Base-by-base conservation (phyloP, 1,284 basidiomycete genomes). In the Tremellales sp. region DNA sequence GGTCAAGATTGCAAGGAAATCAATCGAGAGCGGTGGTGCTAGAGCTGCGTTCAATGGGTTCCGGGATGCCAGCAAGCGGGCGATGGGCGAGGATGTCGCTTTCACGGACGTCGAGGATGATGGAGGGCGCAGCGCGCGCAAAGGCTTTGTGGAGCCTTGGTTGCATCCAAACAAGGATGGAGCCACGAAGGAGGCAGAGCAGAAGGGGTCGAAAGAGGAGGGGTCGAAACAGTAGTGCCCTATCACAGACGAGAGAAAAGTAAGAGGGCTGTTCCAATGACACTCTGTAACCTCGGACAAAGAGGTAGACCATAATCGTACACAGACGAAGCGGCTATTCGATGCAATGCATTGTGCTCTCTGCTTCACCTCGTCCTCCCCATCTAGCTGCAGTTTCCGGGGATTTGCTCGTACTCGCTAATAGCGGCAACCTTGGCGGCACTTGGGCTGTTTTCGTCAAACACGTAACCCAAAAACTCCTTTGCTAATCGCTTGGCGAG, bases 21-120 rank as follows among this genome's bases (percentile, higher is more conserved):
- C 85, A 51, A 76, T 94, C 19, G 75, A 75, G 26, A 82, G 81
- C 23, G 89, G 91, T 2, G 81, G 78, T 27, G 90, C 90, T 10
- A 85, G 83, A 81, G 73, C 78, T 49, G 89, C 89, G 4, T 76
- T 93, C 42, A 74, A 79, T 48, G 69, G 65, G 36, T 84, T 84
- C 67, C 75, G 77, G 52, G 68, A 76, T 50, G 68, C 65, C 13
- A 69, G 67, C 31, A 64, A 65, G 49, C 59, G 60, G 40, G 74
- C 73, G 0, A 75, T 73, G 72, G 67, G 67, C 24, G 68, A 69
- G 48, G 51, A 65, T 50, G 58, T 67, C 42, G 62, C 59, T 36
- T 52, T 60, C 2, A 61, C 55, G 17, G 33, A 53, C n/a, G 64
- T 67, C 8, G 66, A 68, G 51, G 73, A 75, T 54, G 73, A 75